Evolutionary conservation across 192 early-diverging fungal genomes (phyloP).

Genomic region (Phlyctochytrium planicorne): DNA sequence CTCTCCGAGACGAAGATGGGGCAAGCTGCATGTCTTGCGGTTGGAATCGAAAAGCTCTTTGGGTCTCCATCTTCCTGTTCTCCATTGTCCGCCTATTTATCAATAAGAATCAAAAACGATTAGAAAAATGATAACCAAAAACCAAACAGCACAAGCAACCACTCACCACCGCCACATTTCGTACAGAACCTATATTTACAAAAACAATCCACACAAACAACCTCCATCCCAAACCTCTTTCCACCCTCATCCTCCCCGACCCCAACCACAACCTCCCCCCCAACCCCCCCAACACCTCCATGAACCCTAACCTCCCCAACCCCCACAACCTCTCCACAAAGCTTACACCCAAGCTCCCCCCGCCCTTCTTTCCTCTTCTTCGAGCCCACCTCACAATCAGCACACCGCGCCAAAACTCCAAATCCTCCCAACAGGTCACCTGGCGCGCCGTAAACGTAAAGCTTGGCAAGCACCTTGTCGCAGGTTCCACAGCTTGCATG

Average conservation of each 20-base stretch:
- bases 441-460: no score
- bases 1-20: constrained; percentile 36
- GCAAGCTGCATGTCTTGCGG: constrained; percentile 28
- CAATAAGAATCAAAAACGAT: background rate
- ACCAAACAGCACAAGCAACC: background rate
- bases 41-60: constrained; percentile 28
- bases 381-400: no score
- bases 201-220: constrained; percentile 32
- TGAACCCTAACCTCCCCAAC: background rate
- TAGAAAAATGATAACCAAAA: background rate
- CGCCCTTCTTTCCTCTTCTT: no score
- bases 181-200: constrained; percentile 31
- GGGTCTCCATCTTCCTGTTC: constrained; percentile 39
- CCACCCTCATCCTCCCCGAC: constrained; percentile 3
- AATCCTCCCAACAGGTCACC: no score
- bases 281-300: background rate
- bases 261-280: background rate
- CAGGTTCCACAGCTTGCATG: no score
- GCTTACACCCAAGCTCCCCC: no score
- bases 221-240: constrained; percentile 32
- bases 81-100: constrained; percentile 24
- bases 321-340: background rate
- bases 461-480: no score
- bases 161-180: constrained; percentile 42
- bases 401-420: no score